Evolutionary conservation across 768 basidiomycete species (phyloP), one percentile per base, ranked within the genome.

Genomic region (Leccinum barrowsii): DNA sequence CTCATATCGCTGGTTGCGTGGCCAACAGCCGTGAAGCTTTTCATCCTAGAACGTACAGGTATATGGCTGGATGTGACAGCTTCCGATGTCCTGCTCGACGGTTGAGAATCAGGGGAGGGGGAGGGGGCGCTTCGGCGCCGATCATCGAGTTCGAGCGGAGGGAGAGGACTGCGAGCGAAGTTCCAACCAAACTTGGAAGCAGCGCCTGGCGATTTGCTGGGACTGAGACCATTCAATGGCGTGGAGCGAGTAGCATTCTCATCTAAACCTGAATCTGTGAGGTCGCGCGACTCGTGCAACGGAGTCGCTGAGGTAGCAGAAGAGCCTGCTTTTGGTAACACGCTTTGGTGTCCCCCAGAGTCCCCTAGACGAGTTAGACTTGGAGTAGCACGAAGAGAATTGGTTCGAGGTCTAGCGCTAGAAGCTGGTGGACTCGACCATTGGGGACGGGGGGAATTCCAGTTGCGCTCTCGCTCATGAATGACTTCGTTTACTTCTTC

Each of bases 391-490:
- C 63, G 70, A 40, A 68, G 57, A 7, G 66, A 42, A 34, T 54
- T 55, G 34, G 35, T 59, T 28, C 57, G 57, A 50, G 6, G 15
- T 40, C 48, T 59, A 19, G 44, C 49, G 28, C 51, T 57, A 52
- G 63, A 55, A 35, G 56, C 1, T 12, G 66, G 50, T 12, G 71
- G 61, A 7, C 69, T 64, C 19, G 72, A 67, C 85, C 85, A 86
- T 52, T 75, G 78, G 7, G 83, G 85, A 37, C 77, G 80, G n/a
- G 82, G 84, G 7, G 85, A 80, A 68, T 86, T 85, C 87, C 86
- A 88, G 64, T 88, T 88, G 50, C 84, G 77, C 70, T 88, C 86
- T 50, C 85, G 78, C 62, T 81, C 79, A 40, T 82, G 80, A n/a
- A 64, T 58, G 4, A 72, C 57, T 62, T 77, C 80, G n/a, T 69